These are phyloP conservation scores for Fraxinus cuspidata DNA, from an alignment of 257 asterid genomes.

Conservation along the genomic window DNA sequence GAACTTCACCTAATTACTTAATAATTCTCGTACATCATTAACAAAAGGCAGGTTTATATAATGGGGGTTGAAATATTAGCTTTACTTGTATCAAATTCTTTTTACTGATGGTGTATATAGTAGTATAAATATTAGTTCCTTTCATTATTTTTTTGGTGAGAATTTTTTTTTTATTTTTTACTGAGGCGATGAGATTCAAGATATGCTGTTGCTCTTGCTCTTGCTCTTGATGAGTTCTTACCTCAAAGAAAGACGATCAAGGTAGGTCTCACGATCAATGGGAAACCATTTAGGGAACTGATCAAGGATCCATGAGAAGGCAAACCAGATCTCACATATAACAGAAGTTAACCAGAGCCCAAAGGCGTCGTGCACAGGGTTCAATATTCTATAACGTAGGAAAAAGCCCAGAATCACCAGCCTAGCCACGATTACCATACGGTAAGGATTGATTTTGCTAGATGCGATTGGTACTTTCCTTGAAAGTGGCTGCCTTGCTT, in stretches of 20 bases:
- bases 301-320: slow-evolving; percentile 95
- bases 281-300: slow-evolving; percentile 99
- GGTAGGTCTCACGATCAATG: slow-evolving; percentile 88
- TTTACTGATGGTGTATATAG: not conserved
- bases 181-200: not conserved
- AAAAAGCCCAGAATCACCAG: slow-evolving; percentile 71
- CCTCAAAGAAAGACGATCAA: slow-evolving; percentile 96
- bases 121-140: not conserved
- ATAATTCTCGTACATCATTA: not conserved
- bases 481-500: slow-evolving; percentile 91
- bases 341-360: slow-evolving; percentile 99
- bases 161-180: no score
- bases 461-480: slow-evolving; percentile 96
- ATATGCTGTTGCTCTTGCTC: not conserved
- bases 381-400: slow-evolving; percentile 84
- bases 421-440: slow-evolving; percentile 89
- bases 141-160: not conserved
- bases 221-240: slow-evolving; percentile 14
- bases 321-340: slow-evolving; percentile 95
- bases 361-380: slow-evolving; percentile 89
- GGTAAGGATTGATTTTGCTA: slow-evolving; percentile 88
- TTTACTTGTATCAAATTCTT: not conserved
- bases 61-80: not conserved
- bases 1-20: not conserved
- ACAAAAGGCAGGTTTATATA: not conserved